Evolutionary conservation across 495 filamentous ascomycete species (phyloP).

Genomic region (Entonaema liquescens): DNA sequence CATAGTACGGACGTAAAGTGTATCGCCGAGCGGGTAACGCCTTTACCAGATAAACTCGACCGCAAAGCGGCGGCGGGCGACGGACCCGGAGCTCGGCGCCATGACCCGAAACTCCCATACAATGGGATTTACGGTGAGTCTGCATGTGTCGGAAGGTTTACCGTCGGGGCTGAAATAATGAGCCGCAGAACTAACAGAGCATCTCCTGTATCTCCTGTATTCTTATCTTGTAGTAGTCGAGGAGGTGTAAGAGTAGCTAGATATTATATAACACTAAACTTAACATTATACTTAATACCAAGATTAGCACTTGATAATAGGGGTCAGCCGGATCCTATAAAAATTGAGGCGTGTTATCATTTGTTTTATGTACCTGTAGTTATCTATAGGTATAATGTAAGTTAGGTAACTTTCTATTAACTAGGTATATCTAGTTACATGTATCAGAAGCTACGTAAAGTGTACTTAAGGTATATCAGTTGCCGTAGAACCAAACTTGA

Average conservation of each 20-base stretch:
- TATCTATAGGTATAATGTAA: background rate
- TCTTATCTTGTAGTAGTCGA: too few species aligned
- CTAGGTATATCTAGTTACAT: background rate
- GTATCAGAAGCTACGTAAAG: too few species aligned
- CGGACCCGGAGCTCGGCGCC: conserved; percentile 6
- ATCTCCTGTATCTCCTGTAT: background rate
- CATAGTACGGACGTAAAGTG: background rate
- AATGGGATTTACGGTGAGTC: background rate
- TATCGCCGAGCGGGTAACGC: background rate
- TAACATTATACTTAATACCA: background rate
- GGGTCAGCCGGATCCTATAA: background rate
- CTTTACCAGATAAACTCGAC: background rate
- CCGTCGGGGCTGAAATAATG: background rate
- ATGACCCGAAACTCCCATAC: background rate
- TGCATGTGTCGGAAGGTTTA: background rate
- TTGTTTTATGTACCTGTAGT: background rate
- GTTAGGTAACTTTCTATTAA: background rate
- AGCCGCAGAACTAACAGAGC: background rate
- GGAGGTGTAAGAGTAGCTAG: background rate
- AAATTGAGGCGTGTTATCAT: background rate
- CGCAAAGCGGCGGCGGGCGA: conserved; percentile 32
- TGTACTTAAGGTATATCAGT: too few species aligned
- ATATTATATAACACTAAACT: background rate
- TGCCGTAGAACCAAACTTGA: background rate
- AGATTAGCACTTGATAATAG: background rate